Conservation (phyloP, 495 filamentous ascomycete genomes). For the Penicillium alfredii region DNA sequence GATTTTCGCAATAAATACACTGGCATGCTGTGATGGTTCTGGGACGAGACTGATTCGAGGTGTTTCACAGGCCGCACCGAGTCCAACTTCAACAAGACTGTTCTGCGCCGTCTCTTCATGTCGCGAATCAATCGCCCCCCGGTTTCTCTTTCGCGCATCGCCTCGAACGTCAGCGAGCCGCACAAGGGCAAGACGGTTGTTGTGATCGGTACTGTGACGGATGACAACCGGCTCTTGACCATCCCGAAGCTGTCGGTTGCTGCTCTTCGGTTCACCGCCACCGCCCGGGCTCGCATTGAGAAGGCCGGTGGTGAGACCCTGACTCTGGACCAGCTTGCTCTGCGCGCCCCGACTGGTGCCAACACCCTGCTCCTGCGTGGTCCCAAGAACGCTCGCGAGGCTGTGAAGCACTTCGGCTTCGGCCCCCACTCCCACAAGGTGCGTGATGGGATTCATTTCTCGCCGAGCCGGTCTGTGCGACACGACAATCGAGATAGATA, state of each 20-base stretch:
- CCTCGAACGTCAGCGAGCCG: slow-evolving; percentile 54
- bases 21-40: background rate
- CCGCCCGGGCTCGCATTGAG: slow-evolving; percentile 85
- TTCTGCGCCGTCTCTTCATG: slow-evolving; percentile 95
- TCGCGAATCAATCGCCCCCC: slow-evolving; percentile 96
- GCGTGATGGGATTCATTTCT: slow-evolving; percentile 30
- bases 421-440: slow-evolving; percentile 97
- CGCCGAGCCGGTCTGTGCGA: no score
- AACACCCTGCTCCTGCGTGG: slow-evolving; percentile 94
- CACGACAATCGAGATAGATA: no score
- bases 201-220: slow-evolving; percentile 87
- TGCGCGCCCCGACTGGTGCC: slow-evolving; percentile 84
- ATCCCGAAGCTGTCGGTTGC: slow-evolving; percentile 89
- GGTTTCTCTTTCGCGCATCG: slow-evolving; percentile 85
- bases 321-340: slow-evolving; percentile 93
- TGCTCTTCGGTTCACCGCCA: slow-evolving; percentile 91
- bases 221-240: slow-evolving; percentile 86
- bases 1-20: slow-evolving; percentile 2
- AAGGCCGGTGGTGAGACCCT: slow-evolving; percentile 90
- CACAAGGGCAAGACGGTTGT: slow-evolving; percentile 87
- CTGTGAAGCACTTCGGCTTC: slow-evolving; percentile 97
- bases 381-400: slow-evolving; percentile 94
- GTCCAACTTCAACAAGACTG: slow-evolving; percentile 91
- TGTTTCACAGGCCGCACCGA: slow-evolving; percentile 76
- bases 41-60: no score